Percentiles rank a stretch among this genome's conserved stretches.
phyloP scores from a whole-genome alignment of 208 protist genomes.

The Crithidia brevicula region DNA sequence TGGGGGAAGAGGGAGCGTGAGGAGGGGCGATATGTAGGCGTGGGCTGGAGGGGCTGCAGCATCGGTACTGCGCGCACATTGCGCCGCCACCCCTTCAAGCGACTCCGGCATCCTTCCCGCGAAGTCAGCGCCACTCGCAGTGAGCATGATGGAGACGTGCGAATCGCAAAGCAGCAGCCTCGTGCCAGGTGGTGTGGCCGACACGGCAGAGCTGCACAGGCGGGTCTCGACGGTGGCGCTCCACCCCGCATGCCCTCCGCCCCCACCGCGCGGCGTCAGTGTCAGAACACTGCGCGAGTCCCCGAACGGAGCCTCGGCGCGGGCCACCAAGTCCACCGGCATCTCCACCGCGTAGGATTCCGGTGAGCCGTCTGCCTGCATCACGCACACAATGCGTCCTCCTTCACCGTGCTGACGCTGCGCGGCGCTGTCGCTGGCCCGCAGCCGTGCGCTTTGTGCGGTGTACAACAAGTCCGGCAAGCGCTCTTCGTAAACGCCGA shows the following conservation, averaged over 20 bases:
- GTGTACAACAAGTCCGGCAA: constrained; percentile 51
- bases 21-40: constrained; percentile 38
- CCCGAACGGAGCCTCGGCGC: not conserved
- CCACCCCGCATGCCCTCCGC: not conserved
- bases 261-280: constrained; percentile 9
- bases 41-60: not conserved
- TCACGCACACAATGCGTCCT: constrained; percentile 9
- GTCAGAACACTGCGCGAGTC: constrained; percentile 3
- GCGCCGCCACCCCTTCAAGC: constrained; percentile 5
- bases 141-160: constrained; percentile 17
- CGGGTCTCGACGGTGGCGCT: not conserved
- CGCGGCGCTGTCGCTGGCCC: not conserved
- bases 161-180: constrained; percentile 8
- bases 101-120: not conserved
- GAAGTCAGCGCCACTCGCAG: not conserved
- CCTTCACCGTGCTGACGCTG: not conserved
- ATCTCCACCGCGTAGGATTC: constrained; percentile 10
- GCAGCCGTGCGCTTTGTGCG: constrained; percentile 53
- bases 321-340: constrained; percentile 8
- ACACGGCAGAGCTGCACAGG: not conserved
- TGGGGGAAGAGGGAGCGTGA: constrained; percentile 48
- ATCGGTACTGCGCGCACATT: not conserved
- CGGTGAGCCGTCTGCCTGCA: constrained; percentile 1
- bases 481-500: constrained; percentile 43
- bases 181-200: not conserved